Conservation (phyloP, 805 yeast genomes). For the Spathaspora passalidarum region DNA sequence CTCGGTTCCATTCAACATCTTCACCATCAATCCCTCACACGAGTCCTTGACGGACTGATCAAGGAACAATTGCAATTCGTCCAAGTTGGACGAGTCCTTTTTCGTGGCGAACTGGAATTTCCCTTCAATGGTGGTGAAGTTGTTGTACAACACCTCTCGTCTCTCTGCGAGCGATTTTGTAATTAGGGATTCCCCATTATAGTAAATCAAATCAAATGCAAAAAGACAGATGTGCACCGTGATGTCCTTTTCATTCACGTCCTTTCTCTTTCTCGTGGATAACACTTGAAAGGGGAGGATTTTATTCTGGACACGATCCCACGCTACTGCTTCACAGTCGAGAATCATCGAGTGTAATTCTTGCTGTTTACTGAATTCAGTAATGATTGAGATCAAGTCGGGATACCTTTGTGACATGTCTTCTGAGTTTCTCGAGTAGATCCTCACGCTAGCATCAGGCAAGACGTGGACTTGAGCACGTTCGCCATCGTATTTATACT, state of each 20-base stretch:
- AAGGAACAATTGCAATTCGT: conserved; percentile 76
- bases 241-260: conserved; percentile 81
- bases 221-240: conserved; percentile 89
- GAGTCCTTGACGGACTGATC: conserved; percentile 86
- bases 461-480: conserved; percentile 90
- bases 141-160: conserved; percentile 54
- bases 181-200: conserved; percentile 70
- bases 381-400: conserved; percentile 70
- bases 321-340: conserved; percentile 97
- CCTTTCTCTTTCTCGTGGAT: conserved; percentile 92
- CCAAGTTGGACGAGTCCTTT: conserved; percentile 64
- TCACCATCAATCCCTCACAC: conserved; percentile 97
- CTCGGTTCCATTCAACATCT: conserved; percentile 76
- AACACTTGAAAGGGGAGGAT: conserved; percentile 92
- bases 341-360: conserved; percentile 55
- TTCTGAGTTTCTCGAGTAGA: conserved; percentile 93
- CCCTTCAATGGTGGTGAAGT: conserved; percentile 63
- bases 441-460: conserved; percentile 60
- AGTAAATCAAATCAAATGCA: conserved; percentile 82
- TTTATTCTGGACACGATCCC: conserved; percentile 76
- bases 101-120: conserved; percentile 78
- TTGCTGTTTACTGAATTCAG: conserved; percentile 48
- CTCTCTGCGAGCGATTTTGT: conserved; percentile 68
- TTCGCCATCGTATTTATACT: conserved; percentile 97
- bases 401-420: conserved; percentile 97